Conservation (phyloP, 108 stramenopile species). For the Nitzschia sp. region DNA sequence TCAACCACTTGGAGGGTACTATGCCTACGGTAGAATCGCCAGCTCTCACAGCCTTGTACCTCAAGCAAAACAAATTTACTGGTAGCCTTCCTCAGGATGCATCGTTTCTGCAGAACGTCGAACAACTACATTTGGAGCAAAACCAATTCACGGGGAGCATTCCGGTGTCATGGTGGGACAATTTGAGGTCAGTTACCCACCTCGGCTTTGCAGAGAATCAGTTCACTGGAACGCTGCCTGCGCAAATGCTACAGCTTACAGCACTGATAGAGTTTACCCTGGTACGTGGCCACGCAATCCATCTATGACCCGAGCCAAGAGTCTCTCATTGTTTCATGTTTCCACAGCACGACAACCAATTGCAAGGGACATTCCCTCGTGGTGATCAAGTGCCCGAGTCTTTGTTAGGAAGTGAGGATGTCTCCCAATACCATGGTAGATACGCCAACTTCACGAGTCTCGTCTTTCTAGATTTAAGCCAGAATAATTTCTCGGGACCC, state of each 20-base stretch:
- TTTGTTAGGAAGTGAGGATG: not conserved
- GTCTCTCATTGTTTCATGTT: not conserved
- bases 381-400: slow-evolving; percentile 3
- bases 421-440: not conserved
- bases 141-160: slow-evolving; percentile 36
- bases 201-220: slow-evolving; percentile 28
- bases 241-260: slow-evolving; percentile 2
- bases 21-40: slow-evolving; percentile 16
- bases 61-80: slow-evolving; percentile 29
- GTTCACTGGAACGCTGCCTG: slow-evolving; percentile 39
- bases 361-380: slow-evolving; percentile 16
- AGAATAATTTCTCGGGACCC: slow-evolving; percentile 29
- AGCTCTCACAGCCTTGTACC: not conserved
- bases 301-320: not conserved
- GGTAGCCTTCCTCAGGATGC: slow-evolving; percentile 26
- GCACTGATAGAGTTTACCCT: not conserved
- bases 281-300: not conserved
- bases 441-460: slow-evolving; percentile 18
- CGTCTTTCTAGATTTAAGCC: not conserved
- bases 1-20: slow-evolving; percentile 18
- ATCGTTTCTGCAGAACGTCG: not conserved
- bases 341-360: slow-evolving; percentile 6
- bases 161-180: slow-evolving; percentile 13
- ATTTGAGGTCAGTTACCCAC: not conserved
- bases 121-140: slow-evolving; percentile 11